phyloP scores from a whole-genome alignment of 768 basidiomycete genomes.

The Serendipita sp. region DNA sequence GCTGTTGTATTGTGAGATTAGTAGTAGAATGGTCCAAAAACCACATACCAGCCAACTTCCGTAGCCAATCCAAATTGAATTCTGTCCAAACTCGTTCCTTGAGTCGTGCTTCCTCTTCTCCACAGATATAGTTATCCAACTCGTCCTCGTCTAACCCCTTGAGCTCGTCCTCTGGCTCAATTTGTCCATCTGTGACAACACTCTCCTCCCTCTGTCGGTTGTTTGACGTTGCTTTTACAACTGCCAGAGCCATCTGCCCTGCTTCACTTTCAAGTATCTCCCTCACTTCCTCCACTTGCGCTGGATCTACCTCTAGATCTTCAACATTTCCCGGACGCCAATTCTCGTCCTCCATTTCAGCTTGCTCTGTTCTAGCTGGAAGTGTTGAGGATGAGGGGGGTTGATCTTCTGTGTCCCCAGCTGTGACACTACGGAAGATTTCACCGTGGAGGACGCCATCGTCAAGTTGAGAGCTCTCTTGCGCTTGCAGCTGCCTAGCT shows the following conservation, averaged over 20 bases:
- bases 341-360: background rate
- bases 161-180: slow-evolving; percentile 38
- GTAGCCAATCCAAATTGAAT: slow-evolving; percentile 78
- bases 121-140: slow-evolving; percentile 54
- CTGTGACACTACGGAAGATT: background rate
- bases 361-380: background rate
- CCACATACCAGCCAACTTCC: slow-evolving; percentile 63
- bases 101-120: slow-evolving; percentile 63
- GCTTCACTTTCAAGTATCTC: slow-evolving; percentile 46
- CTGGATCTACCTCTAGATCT: slow-evolving; percentile 32
- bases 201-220: slow-evolving; percentile 46
- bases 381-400: too few relatives aligned
- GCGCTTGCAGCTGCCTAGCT: background rate
- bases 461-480: background rate
- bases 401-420: background rate
- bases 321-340: background rate
- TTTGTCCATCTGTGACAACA: slow-evolving; percentile 24
- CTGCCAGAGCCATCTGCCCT: slow-evolving; percentile 19
- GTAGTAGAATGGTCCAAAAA: slow-evolving; percentile 19
- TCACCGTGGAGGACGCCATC: background rate
- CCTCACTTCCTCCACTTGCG: slow-evolving; percentile 53
- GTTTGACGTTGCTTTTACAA: slow-evolving; percentile 41
- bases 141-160: slow-evolving; percentile 81
- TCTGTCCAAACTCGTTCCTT: slow-evolving; percentile 93
- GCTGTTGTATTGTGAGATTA: slow-evolving; percentile 37